These are phyloP conservation scores for Trifolium pratense DNA, from an alignment of 306 rosid genomes.

Conservation along the genomic window DNA sequence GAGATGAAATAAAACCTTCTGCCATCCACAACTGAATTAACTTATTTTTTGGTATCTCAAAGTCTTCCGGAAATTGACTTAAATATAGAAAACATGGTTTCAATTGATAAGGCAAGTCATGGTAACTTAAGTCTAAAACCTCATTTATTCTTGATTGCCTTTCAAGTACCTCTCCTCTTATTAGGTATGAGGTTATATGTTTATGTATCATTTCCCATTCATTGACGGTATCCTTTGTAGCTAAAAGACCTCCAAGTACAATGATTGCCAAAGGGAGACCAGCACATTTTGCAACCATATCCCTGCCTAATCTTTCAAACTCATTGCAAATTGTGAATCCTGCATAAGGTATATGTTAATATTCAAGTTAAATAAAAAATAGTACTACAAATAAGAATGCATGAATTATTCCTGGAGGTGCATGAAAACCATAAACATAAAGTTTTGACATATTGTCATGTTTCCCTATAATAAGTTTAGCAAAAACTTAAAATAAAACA, in stretches of 20 bases:
- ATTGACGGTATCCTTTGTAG: conserved; percentile 44
- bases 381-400: neutral
- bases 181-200: conserved; percentile 41
- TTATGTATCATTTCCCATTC: conserved; percentile 52
- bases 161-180: conserved; percentile 47
- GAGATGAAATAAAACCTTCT: conserved; percentile 57
- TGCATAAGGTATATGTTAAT: conserved; percentile 26
- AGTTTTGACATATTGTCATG: neutral
- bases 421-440: neutral
- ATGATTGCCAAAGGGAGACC: conserved; percentile 63
- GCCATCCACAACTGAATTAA: conserved; percentile 57
- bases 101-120: conserved; percentile 50
- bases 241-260: conserved; percentile 63
- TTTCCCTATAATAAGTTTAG: neutral
- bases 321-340: conserved; percentile 32
- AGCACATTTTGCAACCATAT: conserved; percentile 59
- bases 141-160: conserved; percentile 41
- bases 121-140: conserved; percentile 57
- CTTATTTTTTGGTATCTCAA: conserved; percentile 48
- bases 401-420: neutral
- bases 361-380: neutral
- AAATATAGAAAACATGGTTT: conserved; percentile 61
- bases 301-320: conserved; percentile 48
- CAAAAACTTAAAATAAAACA: no score
- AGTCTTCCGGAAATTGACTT: conserved; percentile 64